A percentile compares a stretch with the other conserved stretches of the same genome.
Evolutionary conservation across 805 yeast species (phyloP).

Genomic region (Barnettozyma salicaria): DNA sequence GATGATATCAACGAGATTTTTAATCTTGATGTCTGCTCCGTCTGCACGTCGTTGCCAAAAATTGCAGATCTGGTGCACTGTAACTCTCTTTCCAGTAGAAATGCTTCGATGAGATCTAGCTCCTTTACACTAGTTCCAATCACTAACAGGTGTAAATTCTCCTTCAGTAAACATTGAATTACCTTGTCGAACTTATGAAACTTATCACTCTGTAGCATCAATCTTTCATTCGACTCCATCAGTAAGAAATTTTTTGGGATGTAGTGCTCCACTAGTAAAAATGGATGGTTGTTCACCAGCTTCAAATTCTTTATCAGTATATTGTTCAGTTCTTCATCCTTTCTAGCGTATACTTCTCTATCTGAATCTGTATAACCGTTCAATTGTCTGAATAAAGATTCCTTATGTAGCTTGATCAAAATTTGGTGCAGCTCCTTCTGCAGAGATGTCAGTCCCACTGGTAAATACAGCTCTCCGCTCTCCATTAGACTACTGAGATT

Average conservation of each 20-base stretch:
- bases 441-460: constrained; percentile 37
- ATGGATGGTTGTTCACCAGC: constrained; percentile 59
- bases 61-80: constrained; percentile 57
- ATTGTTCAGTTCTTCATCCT: constrained; percentile 32
- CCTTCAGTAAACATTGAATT: constrained; percentile 19
- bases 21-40: constrained; percentile 21
- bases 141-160: constrained; percentile 34
- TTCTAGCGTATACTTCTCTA: background rate
- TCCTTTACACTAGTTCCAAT: constrained; percentile 62
- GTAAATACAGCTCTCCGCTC: constrained; percentile 27
- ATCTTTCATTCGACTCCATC: constrained; percentile 55
- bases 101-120: constrained; percentile 71
- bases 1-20: constrained; percentile 6
- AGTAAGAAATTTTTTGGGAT: constrained; percentile 64
- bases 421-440: constrained; percentile 41
- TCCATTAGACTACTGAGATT: constrained; percentile 2
- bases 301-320: constrained; percentile 41
- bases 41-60: background rate
- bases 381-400: constrained; percentile 25
- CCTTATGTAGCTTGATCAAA: constrained; percentile 37
- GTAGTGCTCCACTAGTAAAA: constrained; percentile 68
- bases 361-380: constrained; percentile 5
- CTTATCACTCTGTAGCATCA: constrained; percentile 53
- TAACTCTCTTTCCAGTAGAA: constrained; percentile 64
- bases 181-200: constrained; percentile 48